Conservation (phyloP, 495 filamentous ascomycete species). For the Cudoniella acicularis region DNA sequence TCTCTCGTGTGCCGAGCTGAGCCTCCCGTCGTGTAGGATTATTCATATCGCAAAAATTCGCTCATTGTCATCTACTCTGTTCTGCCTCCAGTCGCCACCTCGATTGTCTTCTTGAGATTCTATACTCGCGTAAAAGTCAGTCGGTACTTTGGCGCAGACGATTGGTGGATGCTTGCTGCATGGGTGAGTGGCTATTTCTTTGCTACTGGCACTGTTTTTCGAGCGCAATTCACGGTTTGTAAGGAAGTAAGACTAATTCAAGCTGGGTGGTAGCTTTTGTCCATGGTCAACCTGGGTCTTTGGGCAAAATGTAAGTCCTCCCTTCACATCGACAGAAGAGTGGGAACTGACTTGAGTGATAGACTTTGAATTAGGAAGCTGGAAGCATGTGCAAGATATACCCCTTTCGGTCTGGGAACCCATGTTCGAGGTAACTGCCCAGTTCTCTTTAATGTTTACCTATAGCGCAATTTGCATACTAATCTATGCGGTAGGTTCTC, state of each 20-base stretch:
- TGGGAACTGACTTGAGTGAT: neutral
- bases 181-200: neutral
- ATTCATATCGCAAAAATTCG: constrained; percentile 14
- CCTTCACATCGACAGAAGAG: neutral
- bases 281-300: neutral
- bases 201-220: neutral
- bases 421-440: neutral
- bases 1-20: no score
- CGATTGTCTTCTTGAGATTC: neutral
- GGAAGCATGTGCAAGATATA: neutral
- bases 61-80: constrained; percentile 4
- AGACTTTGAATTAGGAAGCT: neutral
- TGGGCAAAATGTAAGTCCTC: neutral
- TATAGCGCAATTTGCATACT: neutral
- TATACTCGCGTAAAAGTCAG: neutral
- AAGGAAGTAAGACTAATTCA: neutral
- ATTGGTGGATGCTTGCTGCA: constrained; percentile 2
- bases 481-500: neutral
- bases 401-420: neutral
- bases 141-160: neutral
- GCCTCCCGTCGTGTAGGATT: no score
- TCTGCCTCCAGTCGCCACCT: neutral
- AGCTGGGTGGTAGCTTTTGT: neutral
- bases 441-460: neutral
- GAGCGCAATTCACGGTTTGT: neutral